Evolutionary conservation across 805 yeast genomes (phyloP).

Genomic region (Saturnispora ahearnii): DNA sequence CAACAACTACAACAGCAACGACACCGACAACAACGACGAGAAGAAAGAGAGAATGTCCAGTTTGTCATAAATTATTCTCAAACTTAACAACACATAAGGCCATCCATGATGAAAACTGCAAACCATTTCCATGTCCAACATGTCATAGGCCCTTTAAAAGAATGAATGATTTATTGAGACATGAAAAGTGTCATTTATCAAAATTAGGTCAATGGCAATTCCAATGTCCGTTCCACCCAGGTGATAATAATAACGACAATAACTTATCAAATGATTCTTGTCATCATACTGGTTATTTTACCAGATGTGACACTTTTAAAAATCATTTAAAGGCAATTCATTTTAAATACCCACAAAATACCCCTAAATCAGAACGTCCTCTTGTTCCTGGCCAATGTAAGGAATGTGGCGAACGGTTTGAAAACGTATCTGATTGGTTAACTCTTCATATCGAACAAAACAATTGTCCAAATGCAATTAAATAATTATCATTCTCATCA

Average conservation of each 20-base stretch:
- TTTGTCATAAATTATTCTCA: constrained; percentile 44
- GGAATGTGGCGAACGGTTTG: constrained; percentile 60
- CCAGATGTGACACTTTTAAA: constrained; percentile 85
- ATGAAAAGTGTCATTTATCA: constrained; percentile 77
- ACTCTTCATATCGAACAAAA: constrained; percentile 55
- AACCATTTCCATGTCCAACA: constrained; percentile 71
- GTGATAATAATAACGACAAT: constrained; percentile 9
- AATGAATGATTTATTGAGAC: constrained; percentile 79
- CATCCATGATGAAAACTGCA: constrained; percentile 62
- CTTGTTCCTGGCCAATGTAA: constrained; percentile 68
- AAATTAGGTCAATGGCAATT: constrained; percentile 61
- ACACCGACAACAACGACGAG: constrained; percentile 9
- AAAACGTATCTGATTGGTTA: constrained; percentile 74
- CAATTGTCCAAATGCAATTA: constrained; percentile 24
- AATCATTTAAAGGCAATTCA: constrained; percentile 87
- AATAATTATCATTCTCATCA: not conserved
- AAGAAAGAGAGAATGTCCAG: constrained; percentile 31
- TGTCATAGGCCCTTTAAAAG: constrained; percentile 84
- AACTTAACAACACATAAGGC: constrained; percentile 79
- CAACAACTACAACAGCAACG: not conserved
- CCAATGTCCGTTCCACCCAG: constrained; percentile 62
- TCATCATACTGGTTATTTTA: constrained; percentile 77
- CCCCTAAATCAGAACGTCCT: constrained; percentile 65
- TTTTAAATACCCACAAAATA: constrained; percentile 81
- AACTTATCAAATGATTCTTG: constrained; percentile 32